Evolutionary conservation across 2,329 filamentous ascomycete species (phyloP).

Genomic region (Exophiala sp.): DNA sequence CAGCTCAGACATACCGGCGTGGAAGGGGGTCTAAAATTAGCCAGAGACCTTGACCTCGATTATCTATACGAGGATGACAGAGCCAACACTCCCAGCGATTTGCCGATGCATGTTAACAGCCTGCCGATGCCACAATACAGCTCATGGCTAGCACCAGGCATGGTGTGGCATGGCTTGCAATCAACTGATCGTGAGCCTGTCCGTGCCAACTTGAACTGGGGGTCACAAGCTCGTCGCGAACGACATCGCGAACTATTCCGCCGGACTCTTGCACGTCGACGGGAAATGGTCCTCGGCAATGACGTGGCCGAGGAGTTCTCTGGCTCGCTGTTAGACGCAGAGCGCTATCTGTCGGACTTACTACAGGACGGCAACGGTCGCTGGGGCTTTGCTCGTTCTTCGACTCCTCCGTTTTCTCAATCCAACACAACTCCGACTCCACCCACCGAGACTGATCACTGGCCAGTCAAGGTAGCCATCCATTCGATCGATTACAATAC

Average conservation of each 20-base stretch:
- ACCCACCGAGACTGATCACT: slow-evolving; percentile 48
- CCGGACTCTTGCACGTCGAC: slow-evolving; percentile 8
- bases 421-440: slow-evolving; percentile 31
- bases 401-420: slow-evolving; percentile 9
- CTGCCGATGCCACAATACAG: slow-evolving; percentile 46
- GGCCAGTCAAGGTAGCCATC: slow-evolving; percentile 66
- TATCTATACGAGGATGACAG: slow-evolving; percentile 20
- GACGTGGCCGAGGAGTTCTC: background rate
- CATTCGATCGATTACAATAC: slow-evolving; percentile 58
- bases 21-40: slow-evolving; percentile 20
- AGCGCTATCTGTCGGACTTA: slow-evolving; percentile 18
- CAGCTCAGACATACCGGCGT: slow-evolving; percentile 38
- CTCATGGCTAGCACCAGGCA: slow-evolving; percentile 61
- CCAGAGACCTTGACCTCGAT: slow-evolving; percentile 19
- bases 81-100: slow-evolving; percentile 18
- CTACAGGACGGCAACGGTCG: slow-evolving; percentile 27
- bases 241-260: slow-evolving; percentile 15
- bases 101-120: slow-evolving; percentile 26
- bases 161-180: slow-evolving; percentile 60
- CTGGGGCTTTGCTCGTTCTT: slow-evolving; percentile 28
- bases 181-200: slow-evolving; percentile 43
- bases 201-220: background rate
- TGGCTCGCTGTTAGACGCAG: slow-evolving; percentile 2
- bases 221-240: slow-evolving; percentile 9
- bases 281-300: slow-evolving; percentile 1